Evolutionary conservation across 768 basidiomycete species (phyloP), one percentile per base, ranked within the genome.

Genomic region (Psilocybe subaeruginosa): DNA sequence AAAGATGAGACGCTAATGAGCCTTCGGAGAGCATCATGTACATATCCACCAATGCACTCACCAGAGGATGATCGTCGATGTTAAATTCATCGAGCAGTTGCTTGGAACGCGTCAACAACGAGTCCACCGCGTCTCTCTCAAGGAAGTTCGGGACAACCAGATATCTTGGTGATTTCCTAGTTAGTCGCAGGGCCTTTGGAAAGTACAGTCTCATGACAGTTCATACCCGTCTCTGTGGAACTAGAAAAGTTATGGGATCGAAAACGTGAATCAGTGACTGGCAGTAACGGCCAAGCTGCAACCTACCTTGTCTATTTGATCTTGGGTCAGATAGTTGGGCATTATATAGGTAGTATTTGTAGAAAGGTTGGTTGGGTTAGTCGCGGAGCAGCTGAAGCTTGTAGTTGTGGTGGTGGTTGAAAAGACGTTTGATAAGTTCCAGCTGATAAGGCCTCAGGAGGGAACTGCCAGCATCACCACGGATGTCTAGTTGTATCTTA

Each of bases 121-220:
- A 80, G 9, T 77, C 68, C 0, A 89, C 83, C 43, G 91, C 86
- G 8, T 81, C 78, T n/a, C 69, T 59, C 5, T 76, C 72, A 55
- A 96, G 78, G 74, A 99, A 99, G 11, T 75, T 75, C 0, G 89
- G 90, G 45, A 99, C 69, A 56, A 93, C 74, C 45, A 97, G 82
- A 67, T 96, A 97, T 47, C 95, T 95, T 54, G 30, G 47, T 35
- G 12, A 19, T 37, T 37, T 17, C 33, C 19, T 37, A 7, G 33
- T n/a, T 8, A 7, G 16, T 47, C 30, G 55, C 17, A 48, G 51
- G 58, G 31, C 55, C 33, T 23, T 23, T 23, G 23, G 23, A 31
- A 59, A 52, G 11, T 8, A 39, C 17, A 16, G 27, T 30, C 56
- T 56, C 56, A 64, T 41, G 63, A 48, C 17, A 35, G 19, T 16